Evolutionary conservation across 2,329 filamentous ascomycete genomes (phyloP), one percentile per base, ranked within the genome.

Genomic region (Fusarium veterinarium): DNA sequence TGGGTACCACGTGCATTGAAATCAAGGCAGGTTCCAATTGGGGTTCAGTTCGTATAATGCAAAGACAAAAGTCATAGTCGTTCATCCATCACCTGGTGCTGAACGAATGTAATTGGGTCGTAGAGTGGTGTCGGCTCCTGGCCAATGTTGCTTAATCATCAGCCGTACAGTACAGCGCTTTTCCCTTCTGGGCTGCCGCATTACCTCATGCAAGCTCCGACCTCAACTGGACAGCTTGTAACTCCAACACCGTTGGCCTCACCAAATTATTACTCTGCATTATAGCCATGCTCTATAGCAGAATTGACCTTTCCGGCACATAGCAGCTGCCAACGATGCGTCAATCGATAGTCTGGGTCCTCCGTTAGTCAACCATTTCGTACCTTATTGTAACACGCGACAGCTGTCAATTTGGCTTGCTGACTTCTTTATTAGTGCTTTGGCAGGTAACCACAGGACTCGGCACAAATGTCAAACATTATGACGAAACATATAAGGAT

Each of bases 401-500:
- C 73, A 70, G 44, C 63, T 67, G 55, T 63, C 51, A 65, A 65
- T 38, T 60, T 55, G 61, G 44, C 67, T 67, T 73, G 67, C 77
- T 79, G 61, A 81, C 74, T 64, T 62, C 35, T 52, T 49, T 69
- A 30, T 57, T 73, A 87, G 85, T 86, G 83, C 85, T 87, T 59
- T 81, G 83, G 83, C 85, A 87, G 84, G 81, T 78, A 51, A 77
- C 79, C 57, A 76, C 78, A 57, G 80, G 83, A 64, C 71, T 82
- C 62, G 76, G 77, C 70, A 82, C 82, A 40, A 81, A 84, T 63
- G 80, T 80, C 45, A 83, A 85, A 69, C 79, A 83, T 51, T 81
- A 81, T 63, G 71, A 81, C 60, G 76, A 80, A 30, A 76, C 75
- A 14, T 72, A 80, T 8, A 73, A 75, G 37, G 79, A 83, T 44